phyloP scores from a whole-genome alignment of 805 yeast genomes.

The Debaryomyces tyrocola region DNA sequence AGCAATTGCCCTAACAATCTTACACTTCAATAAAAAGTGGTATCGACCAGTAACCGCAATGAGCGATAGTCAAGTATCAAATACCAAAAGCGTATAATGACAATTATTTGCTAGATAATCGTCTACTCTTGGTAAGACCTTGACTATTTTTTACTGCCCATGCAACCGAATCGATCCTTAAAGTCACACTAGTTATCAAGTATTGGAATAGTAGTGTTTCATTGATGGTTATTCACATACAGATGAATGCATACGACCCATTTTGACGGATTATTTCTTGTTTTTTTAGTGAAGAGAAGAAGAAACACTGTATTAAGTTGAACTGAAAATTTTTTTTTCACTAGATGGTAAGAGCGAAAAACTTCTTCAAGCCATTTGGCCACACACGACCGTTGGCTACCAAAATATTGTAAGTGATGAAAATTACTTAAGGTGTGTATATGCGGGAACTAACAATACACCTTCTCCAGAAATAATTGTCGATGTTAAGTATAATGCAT shows the following conservation, averaged over 20 bases:
- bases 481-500: no score
- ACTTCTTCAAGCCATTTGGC: not conserved
- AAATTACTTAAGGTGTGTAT: not conserved
- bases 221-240: constrained; percentile 57
- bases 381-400: not conserved
- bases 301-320: constrained; percentile 8
- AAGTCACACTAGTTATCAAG: constrained; percentile 17
- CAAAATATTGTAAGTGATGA: not conserved
- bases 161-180: constrained; percentile 9
- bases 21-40: constrained; percentile 44
- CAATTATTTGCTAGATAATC: constrained; percentile 6
- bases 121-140: constrained; percentile 32
- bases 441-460: not conserved
- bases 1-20: constrained; percentile 25
- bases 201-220: constrained; percentile 11
- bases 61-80: constrained; percentile 16
- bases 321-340: not conserved
- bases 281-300: constrained; percentile 10
- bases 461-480: no score
- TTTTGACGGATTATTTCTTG: constrained; percentile 56
- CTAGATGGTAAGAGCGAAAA: not conserved
- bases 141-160: constrained; percentile 3
- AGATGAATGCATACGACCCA: constrained; percentile 99
- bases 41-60: constrained; percentile 43
- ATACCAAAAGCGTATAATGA: constrained; percentile 21